Conservation (phyloP, 257 asterid genomes). For the Prunella vulgaris region DNA sequence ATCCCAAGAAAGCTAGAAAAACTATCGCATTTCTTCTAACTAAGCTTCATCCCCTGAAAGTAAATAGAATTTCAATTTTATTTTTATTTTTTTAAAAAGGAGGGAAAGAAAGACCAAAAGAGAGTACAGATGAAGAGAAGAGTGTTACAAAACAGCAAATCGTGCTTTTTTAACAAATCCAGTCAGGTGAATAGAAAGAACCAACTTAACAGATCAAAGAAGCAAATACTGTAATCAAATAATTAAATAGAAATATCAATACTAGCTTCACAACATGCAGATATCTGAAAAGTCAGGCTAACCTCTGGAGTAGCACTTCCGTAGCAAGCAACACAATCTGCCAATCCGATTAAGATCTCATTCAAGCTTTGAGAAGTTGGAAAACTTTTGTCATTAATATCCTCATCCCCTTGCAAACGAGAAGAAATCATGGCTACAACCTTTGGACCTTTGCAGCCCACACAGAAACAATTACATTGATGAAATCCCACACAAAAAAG, state of each 20-base stretch:
- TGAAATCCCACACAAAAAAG: slow-evolving; percentile 13
- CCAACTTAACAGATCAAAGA: neutral
- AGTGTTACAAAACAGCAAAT: neutral
- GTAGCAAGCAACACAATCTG: slow-evolving; percentile 64
- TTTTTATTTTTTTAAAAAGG: no score
- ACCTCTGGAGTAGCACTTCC: slow-evolving; percentile 65
- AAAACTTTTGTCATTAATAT: slow-evolving; percentile 22
- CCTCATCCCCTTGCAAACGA: slow-evolving; percentile 47
- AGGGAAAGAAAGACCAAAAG: neutral
- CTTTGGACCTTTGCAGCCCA: slow-evolving; percentile 65
- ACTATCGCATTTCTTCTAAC: slow-evolving; percentile 70
- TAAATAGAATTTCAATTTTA: neutral
- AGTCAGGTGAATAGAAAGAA: slow-evolving; percentile 12
- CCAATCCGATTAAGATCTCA: slow-evolving; percentile 58
- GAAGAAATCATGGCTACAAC: slow-evolving; percentile 51
- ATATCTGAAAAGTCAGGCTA: slow-evolving; percentile 19
- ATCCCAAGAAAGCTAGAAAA: slow-evolving; percentile 83
- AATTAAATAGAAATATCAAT: neutral
- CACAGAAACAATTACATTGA: slow-evolving; percentile 19
- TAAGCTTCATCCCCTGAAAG: slow-evolving; percentile 89
- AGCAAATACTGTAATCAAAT: neutral
- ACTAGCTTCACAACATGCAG: neutral
- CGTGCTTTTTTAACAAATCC: neutral
- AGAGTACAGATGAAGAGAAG: neutral
- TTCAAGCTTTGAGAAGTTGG: slow-evolving; percentile 41